phyloP scores from a whole-genome alignment of 495 filamentous ascomycete species.

The Podospora appendiculata region DNA sequence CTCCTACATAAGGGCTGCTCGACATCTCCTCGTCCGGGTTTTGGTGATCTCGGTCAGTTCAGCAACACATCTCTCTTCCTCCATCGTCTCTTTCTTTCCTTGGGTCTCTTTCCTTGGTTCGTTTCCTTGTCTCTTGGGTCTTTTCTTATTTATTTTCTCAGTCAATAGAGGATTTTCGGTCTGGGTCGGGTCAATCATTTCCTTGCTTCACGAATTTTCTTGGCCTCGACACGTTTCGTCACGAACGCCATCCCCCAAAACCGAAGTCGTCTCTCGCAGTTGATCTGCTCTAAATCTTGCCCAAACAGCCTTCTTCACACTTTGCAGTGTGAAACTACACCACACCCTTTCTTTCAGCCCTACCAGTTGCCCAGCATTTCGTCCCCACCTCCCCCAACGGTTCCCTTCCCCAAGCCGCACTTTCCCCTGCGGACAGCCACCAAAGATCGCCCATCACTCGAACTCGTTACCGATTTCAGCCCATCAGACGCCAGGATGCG shows the following conservation, averaged over 20 bases:
- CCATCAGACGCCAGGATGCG: conserved; percentile 30
- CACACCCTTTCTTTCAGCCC: too few relatives aligned
- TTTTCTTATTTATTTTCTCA: conserved; percentile 12
- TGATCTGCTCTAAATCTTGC: conserved; percentile 13
- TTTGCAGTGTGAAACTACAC: background rate
- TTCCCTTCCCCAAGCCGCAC: conserved; percentile 17
- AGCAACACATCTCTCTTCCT: background rate
- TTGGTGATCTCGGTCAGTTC: background rate
- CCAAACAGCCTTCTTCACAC: background rate
- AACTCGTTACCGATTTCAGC: conserved; percentile 22
- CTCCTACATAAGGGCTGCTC: conserved; percentile 1
- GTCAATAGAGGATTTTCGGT: conserved; percentile 14
- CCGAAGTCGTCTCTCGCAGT: conserved; percentile 15
- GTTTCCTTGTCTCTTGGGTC: conserved; percentile 17
- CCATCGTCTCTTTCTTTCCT: conserved; percentile 13
- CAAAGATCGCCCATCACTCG: conserved; percentile 20
- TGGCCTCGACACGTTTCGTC: conserved; percentile 1
- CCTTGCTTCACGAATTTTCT: conserved; percentile 10
- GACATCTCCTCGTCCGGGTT: background rate
- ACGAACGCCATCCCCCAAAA: background rate
- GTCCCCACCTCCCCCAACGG: conserved; percentile 20
- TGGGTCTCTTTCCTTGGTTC: conserved; percentile 7
- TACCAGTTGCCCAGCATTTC: conserved; percentile 15
- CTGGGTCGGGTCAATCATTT: conserved; percentile 8
- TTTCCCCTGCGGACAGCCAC: conserved; percentile 21